phyloP scores from a whole-genome alignment of 106 monocot species.

The Allium fistulosum region DNA sequence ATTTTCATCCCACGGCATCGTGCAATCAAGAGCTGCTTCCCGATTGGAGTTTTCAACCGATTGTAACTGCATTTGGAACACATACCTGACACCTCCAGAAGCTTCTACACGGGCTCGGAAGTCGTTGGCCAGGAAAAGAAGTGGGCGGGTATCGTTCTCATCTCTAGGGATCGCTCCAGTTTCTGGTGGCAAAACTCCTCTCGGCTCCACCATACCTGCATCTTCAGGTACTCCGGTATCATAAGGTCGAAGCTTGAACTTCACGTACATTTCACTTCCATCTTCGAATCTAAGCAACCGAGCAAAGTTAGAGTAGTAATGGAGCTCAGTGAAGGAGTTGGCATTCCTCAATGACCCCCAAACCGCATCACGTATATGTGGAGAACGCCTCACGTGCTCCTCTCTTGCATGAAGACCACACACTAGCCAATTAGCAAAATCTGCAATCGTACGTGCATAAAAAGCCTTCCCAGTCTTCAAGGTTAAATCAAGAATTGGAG shows the following conservation, averaged over 20 bases:
- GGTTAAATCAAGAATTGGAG: constrained; percentile 32
- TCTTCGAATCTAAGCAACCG: constrained; percentile 30
- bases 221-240: constrained; percentile 22
- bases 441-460: constrained; percentile 40
- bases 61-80: constrained; percentile 33
- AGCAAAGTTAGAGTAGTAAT: constrained; percentile 48
- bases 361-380: constrained; percentile 42
- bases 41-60: constrained; percentile 12
- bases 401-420: constrained; percentile 46
- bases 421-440: constrained; percentile 40
- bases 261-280: constrained; percentile 35
- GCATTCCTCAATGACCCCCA: constrained; percentile 44
- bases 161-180: constrained; percentile 48
- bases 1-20: constrained; percentile 39
- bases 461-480: constrained; percentile 46
- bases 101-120: constrained; percentile 26
- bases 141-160: constrained; percentile 32
- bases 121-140: constrained; percentile 53
- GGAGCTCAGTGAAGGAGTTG: constrained; percentile 31
- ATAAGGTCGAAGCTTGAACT: constrained; percentile 38
- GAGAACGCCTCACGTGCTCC: constrained; percentile 30
- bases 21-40: constrained; percentile 41
- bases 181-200: constrained; percentile 44
- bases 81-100: constrained; percentile 22
- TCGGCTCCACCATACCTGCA: constrained; percentile 28